phyloP scores from a whole-genome alignment of 805 yeast genomes.

The Pichia heedii region DNA sequence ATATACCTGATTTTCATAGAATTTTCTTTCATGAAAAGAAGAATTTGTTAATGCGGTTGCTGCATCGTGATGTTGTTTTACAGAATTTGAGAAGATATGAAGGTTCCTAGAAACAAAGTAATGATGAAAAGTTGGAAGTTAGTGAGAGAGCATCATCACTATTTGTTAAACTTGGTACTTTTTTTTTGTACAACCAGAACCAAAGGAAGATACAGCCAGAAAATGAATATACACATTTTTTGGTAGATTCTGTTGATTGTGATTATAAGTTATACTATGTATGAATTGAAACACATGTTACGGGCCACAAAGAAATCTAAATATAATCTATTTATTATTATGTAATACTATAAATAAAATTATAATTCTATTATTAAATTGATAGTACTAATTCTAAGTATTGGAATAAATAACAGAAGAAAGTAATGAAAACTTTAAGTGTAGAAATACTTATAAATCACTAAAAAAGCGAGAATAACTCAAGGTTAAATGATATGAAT shows the following conservation, averaged over 20 bases:
- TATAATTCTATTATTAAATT: too few species aligned
- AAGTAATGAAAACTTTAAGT: too few species aligned
- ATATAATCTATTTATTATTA: too few species aligned
- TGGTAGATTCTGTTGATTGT: conserved; percentile 80
- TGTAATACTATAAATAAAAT: background rate
- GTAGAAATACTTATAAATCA: too few species aligned
- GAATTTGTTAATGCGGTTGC: conserved; percentile 88
- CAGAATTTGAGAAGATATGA: conserved; percentile 97
- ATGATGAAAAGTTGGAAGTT: conserved; percentile 75
- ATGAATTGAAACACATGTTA: background rate
- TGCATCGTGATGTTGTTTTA: conserved; percentile 96
- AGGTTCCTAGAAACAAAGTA: conserved; percentile 67
- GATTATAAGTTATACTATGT: background rate
- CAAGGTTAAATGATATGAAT: too few species aligned
- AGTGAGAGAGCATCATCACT: conserved; percentile 97
- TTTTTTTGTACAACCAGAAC: conserved; percentile 84
- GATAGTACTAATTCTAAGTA: too few species aligned
- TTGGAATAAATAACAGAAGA: too few species aligned
- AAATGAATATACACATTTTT: conserved; percentile 85
- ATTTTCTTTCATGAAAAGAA: conserved; percentile 75
- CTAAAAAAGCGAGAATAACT: too few species aligned
- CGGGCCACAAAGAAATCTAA: background rate
- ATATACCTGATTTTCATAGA: conserved; percentile 75
- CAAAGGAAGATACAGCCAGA: conserved; percentile 76
- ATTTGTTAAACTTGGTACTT: conserved; percentile 99